These are phyloP conservation scores for Hypericum perforatum DNA, from an alignment of 345 rosid species.

Conservation along the genomic window DNA sequence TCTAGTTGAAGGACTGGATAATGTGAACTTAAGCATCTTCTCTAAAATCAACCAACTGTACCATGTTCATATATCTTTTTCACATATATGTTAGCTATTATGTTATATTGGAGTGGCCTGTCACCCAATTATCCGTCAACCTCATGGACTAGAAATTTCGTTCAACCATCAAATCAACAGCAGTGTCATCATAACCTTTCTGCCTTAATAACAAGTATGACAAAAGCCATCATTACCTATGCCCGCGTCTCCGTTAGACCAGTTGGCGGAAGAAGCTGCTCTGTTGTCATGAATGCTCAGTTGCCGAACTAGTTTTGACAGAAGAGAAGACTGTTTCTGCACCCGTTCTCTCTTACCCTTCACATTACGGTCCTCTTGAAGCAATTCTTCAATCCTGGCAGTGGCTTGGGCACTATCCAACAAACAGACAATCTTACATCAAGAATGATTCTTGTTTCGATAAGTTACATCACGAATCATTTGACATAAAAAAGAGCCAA, in stretches of 20 bases:
- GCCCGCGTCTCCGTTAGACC: slow-evolving; percentile 38
- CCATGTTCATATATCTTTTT: too few relatives aligned
- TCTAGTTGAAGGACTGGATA: too few relatives aligned
- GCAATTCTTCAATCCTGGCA: slow-evolving; percentile 70
- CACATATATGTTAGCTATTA: too few relatives aligned
- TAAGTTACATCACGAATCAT: neutral
- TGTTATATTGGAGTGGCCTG: too few relatives aligned
- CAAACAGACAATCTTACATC: neutral
- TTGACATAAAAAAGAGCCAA: neutral
- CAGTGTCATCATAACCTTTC: too few relatives aligned
- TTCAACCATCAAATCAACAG: too few relatives aligned
- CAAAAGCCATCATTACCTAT: slow-evolving; percentile 31
- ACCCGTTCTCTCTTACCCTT: slow-evolving; percentile 65
- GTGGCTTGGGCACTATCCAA: slow-evolving; percentile 59
- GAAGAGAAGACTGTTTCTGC: slow-evolving; percentile 81
- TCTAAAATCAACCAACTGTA: too few relatives aligned
- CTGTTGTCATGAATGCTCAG: slow-evolving; percentile 85
- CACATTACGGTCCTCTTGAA: slow-evolving; percentile 83
- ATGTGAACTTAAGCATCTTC: too few relatives aligned
- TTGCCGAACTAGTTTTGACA: slow-evolving; percentile 69
- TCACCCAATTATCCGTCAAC: too few relatives aligned
- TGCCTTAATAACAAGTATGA: too few relatives aligned
- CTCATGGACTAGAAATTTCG: too few relatives aligned
- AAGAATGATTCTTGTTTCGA: neutral
- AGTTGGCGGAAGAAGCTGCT: slow-evolving; percentile 78